Conservation (phyloP, 192 early-diverging fungal genomes). For the Cladochytrium replicatum region DNA sequence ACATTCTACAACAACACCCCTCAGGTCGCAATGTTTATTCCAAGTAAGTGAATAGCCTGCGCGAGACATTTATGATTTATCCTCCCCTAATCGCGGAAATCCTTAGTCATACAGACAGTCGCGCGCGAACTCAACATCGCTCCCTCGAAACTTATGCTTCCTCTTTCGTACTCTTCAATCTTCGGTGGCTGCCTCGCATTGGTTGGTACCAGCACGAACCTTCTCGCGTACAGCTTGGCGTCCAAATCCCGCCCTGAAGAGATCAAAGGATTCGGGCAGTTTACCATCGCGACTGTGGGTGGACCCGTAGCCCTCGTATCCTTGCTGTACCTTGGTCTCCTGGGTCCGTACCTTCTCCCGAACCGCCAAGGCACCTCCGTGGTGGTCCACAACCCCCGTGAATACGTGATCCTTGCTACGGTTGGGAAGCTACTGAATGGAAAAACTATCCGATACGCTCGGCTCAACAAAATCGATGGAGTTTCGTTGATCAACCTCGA, state of each 20-base stretch:
- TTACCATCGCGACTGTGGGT: slow-evolving; percentile 2
- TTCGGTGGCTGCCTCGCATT: slow-evolving; percentile 1
- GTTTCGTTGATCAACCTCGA: slow-evolving; percentile 2
- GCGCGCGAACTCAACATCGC: slow-evolving; percentile 1
- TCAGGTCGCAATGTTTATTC: slow-evolving; percentile 2
- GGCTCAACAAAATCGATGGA: too few relatives aligned
- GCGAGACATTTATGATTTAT: too few relatives aligned
- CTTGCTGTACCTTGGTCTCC: not conserved
- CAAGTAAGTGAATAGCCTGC: too few relatives aligned
- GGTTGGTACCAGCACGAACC: slow-evolving; percentile 5
- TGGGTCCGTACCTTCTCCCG: not conserved
- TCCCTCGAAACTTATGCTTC: slow-evolving; percentile 8
- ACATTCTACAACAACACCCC: slow-evolving; percentile 1
- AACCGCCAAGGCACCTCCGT: not conserved
- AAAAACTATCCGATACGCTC: slow-evolving; percentile 3
- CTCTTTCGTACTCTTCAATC: slow-evolving; percentile 5
- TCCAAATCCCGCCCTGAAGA: slow-evolving; percentile 3
- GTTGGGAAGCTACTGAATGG: slow-evolving; percentile 1
- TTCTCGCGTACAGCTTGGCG: slow-evolving; percentile 5
- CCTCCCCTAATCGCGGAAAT: too few relatives aligned
- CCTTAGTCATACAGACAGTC: too few relatives aligned
- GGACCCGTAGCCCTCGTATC: not conserved
- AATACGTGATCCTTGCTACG: slow-evolving; percentile 4
- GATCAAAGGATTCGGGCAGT: slow-evolving; percentile 10
- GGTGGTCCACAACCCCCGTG: slow-evolving; percentile 5